Evolutionary conservation across 2,329 filamentous ascomycete genomes (phyloP).

Genomic region (Herpotrichia juniperi): DNA sequence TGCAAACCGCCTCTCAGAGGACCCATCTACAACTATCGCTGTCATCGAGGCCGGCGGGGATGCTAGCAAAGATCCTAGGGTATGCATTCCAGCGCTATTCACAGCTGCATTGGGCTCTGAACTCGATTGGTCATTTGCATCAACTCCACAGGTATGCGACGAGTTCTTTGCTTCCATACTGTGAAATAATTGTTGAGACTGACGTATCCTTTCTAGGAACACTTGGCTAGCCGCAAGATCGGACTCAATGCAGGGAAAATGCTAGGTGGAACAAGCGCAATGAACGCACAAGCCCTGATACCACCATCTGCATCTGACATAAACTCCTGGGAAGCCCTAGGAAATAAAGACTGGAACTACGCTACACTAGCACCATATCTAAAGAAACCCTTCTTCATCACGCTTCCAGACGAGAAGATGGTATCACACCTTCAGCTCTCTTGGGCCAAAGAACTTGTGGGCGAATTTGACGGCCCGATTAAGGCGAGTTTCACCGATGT

Average conservation of each 20-base stretch:
- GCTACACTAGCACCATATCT: conserved; percentile 26
- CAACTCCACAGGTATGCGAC: conserved; percentile 19
- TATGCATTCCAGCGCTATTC: conserved; percentile 15
- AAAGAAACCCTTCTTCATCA: conserved; percentile 22
- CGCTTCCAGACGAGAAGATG: conserved; percentile 28
- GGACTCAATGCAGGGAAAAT: conserved; percentile 16
- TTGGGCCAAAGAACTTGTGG: conserved; percentile 1
- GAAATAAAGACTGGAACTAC: conserved; percentile 39
- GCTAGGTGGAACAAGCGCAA: conserved; percentile 38
- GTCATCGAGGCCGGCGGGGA: conserved; percentile 24
- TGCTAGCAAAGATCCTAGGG: conserved; percentile 13
- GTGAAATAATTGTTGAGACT: background rate
- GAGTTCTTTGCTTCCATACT: too few species aligned
- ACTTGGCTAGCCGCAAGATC: conserved; percentile 14
- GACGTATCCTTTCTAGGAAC: conserved; percentile 4
- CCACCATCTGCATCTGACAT: conserved; percentile 25
- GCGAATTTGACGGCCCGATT: conserved; percentile 6
- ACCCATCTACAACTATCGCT: conserved; percentile 10
- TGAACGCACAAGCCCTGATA: conserved; percentile 33
- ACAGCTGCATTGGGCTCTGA: conserved; percentile 10
- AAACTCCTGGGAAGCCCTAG: conserved; percentile 41
- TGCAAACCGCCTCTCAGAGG: conserved; percentile 19
- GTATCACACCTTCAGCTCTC: background rate
- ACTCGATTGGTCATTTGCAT: conserved; percentile 21
- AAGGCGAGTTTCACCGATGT: conserved; percentile 8